Evolutionary conservation across 2,329 filamentous ascomycete species (phyloP).

Genomic region (Apiospora hydei): DNA sequence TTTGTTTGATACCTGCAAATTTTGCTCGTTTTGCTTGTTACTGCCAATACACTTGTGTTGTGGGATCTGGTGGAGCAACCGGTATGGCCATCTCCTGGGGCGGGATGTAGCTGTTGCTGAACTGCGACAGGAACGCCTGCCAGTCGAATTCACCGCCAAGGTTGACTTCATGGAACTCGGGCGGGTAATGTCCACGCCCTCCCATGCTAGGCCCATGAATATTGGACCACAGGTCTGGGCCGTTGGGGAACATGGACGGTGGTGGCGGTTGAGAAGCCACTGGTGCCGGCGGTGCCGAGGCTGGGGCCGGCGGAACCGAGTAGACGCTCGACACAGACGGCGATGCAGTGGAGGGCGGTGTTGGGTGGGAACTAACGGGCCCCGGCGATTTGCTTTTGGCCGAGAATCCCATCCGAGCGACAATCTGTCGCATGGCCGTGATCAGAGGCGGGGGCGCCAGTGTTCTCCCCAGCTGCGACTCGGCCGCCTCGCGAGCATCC

Average conservation of each 20-base stretch:
- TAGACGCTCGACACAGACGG: not conserved
- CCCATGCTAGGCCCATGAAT: slow-evolving; percentile 35
- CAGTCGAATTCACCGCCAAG: slow-evolving; percentile 45
- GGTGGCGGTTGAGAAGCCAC: slow-evolving; percentile 25
- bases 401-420: slow-evolving; percentile 43
- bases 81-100: slow-evolving; percentile 24
- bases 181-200: slow-evolving; percentile 39
- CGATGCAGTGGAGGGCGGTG: slow-evolving; percentile 15
- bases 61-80: slow-evolving; percentile 4
- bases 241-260: not conserved
- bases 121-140: slow-evolving; percentile 42
- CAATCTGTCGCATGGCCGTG: slow-evolving; percentile 53
- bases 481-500: slow-evolving; percentile 61
- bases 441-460: slow-evolving; percentile 56
- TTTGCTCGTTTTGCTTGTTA: not conserved
- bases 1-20: not conserved
- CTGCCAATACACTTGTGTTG: slow-evolving; percentile 13
- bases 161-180: slow-evolving; percentile 41
- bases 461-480: slow-evolving; percentile 52
- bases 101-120: slow-evolving; percentile 36
- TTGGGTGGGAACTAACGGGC: slow-evolving; percentile 20
- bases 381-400: slow-evolving; percentile 40
- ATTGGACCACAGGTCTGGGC: slow-evolving; percentile 32
- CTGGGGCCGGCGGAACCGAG: not conserved
- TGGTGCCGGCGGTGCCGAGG: slow-evolving; percentile 34